Percentiles rank a stretch among this genome's conserved stretches.
Conservation (phyloP, 1,139 yeast species). For the Pichia sp. region DNA sequence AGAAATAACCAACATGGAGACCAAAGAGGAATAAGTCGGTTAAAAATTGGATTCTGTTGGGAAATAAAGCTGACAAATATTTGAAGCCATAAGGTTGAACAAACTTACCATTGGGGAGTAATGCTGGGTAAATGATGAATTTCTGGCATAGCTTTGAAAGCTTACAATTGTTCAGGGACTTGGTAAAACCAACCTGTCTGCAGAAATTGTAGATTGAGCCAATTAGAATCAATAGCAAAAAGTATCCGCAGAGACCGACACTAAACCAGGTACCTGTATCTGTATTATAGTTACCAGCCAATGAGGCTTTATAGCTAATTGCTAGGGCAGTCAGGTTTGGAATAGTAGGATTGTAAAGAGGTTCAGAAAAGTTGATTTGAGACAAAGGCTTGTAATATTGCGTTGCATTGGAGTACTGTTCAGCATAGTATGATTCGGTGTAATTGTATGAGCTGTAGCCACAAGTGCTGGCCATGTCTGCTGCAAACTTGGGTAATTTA, state of each 20-base stretch:
- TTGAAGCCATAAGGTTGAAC: constrained; percentile 16
- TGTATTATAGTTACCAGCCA: constrained; percentile 19
- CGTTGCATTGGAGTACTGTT: constrained; percentile 29
- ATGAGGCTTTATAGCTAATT: constrained; percentile 12
- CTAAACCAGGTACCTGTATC: constrained; percentile 30
- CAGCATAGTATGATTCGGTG: constrained; percentile 19
- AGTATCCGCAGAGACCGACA: constrained; percentile 40
- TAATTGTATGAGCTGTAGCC: constrained; percentile 17
- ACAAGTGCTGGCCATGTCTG: constrained; percentile 20
- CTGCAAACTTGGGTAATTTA: constrained; percentile 13
- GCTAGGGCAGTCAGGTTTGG: constrained; percentile 15
- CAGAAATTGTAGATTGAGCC: constrained; percentile 29
- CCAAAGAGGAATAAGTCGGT: constrained; percentile 18
- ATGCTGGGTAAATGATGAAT: constrained; percentile 24
- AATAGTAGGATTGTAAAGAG: constrained; percentile 19
- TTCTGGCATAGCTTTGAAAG: constrained; percentile 21
- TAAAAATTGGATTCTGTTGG: constrained; percentile 54
- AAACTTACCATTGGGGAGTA: constrained; percentile 23
- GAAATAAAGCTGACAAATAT: constrained; percentile 30
- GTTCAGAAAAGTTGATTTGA: constrained; percentile 13
- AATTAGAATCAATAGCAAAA: constrained; percentile 32
- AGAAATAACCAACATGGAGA: constrained; percentile 31
- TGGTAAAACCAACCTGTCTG: constrained; percentile 16
- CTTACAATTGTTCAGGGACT: constrained; percentile 15
- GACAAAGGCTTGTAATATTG: constrained; percentile 12